phyloP scores from a whole-genome alignment of 1,139 yeast genomes.

The Spathaspora jeffriesii region DNA sequence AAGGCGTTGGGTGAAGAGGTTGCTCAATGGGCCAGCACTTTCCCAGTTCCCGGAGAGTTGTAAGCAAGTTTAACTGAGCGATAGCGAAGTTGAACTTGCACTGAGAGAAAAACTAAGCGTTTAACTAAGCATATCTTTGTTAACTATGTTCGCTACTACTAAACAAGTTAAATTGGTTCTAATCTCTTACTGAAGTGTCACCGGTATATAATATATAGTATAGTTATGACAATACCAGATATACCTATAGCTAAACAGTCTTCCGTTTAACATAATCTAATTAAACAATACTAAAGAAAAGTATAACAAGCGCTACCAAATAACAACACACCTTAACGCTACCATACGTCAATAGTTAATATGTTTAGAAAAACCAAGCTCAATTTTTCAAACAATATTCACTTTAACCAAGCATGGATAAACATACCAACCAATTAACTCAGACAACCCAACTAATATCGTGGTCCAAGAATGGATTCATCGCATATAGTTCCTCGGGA shows the following conservation, averaged over 20 bases:
- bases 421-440: constrained; percentile 3
- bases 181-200: no score
- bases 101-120: no score
- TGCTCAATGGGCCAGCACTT: constrained; percentile 62
- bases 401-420: background rate
- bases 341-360: background rate
- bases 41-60: constrained; percentile 81
- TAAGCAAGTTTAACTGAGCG: no score
- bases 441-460: constrained; percentile 35
- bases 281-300: no score
- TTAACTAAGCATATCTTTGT: no score
- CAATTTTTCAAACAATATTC: background rate
- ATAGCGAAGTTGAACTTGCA: no score
- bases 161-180: no score
- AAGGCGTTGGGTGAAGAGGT: constrained; percentile 64
- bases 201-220: no score
- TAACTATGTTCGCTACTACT: no score
- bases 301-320: constrained; percentile 1
- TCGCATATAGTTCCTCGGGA: constrained; percentile 50
- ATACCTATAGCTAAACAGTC: no score
- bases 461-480: constrained; percentile 77
- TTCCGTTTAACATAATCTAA: no score
- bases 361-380: background rate
- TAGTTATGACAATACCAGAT: no score
- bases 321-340: background rate